phyloP scores from a whole-genome alignment of 108 stramenopile genomes.

The Schizochytrium sp. region DNA sequence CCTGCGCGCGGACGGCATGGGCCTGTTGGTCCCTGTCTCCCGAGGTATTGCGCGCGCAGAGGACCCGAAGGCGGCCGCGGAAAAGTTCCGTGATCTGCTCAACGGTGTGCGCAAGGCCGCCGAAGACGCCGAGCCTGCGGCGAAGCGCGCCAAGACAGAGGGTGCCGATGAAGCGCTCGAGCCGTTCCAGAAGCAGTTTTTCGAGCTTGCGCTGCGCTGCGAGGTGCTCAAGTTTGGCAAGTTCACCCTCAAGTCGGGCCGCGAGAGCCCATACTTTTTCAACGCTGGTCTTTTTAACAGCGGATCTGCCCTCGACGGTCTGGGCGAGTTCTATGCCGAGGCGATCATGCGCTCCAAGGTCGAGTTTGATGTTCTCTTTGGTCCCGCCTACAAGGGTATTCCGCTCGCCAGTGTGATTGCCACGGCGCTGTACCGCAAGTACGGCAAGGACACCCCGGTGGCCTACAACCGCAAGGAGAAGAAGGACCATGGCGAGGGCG shows the following conservation, averaged over 20 bases:
- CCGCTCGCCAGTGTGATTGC: slow-evolving; percentile 85
- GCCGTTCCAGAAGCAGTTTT: slow-evolving; percentile 71
- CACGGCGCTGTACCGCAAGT: slow-evolving; percentile 70
- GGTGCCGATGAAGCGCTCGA: neutral
- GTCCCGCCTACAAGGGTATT: slow-evolving; percentile 99
- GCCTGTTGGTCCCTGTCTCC: slow-evolving; percentile 84
- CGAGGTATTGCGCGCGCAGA: slow-evolving; percentile 72
- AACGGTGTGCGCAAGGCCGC: slow-evolving; percentile 28
- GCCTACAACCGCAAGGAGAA: slow-evolving; percentile 97
- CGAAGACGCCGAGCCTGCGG: neutral
- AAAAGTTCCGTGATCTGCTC: slow-evolving; percentile 59
- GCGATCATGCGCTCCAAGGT: slow-evolving; percentile 72
- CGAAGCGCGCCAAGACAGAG: neutral
- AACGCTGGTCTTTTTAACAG: slow-evolving; percentile 87
- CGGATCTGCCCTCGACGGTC: slow-evolving; percentile 65
- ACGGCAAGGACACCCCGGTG: slow-evolving; percentile 72
- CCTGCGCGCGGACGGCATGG: slow-evolving; percentile 62
- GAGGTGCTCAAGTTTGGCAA: slow-evolving; percentile 87
- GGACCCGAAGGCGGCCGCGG: slow-evolving; percentile 72
- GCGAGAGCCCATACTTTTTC: slow-evolving; percentile 97
- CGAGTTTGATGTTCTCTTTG: slow-evolving; percentile 88
- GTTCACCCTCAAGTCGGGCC: slow-evolving; percentile 92
- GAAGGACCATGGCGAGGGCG: slow-evolving; percentile 98
- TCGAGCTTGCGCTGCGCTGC: slow-evolving; percentile 74
- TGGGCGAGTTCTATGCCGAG: slow-evolving; percentile 79